Base-by-base conservation (phyloP, 805 yeast genomes). In the Dipodascus geniculatus region DNA sequence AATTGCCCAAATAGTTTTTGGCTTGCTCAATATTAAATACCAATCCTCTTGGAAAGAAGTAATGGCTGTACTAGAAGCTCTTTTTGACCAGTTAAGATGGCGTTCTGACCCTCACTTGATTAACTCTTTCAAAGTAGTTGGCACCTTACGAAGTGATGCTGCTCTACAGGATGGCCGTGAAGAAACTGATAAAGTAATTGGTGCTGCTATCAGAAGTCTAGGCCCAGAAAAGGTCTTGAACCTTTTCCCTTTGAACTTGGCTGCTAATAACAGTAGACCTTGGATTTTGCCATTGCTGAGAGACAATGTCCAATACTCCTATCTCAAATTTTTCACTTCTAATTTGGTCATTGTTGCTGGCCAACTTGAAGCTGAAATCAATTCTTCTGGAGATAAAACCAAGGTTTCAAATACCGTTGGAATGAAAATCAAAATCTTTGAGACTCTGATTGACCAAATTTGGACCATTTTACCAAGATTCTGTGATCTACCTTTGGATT, bases 241-340 rank as follows among this genome's bases (percentile, higher is more conserved):
- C 49, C 72, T 78, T 2, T 74, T 93, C 33, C 98, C 99, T 3
- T 73, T 93, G 63, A 88, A 91, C 64, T 74, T 93, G 61, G 74
- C 75, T 28, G 76, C 77, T 49, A 79, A 83, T 3, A 66, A 58
- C 1, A 97, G 97, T 49, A 80, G 98, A 65, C 97, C 97, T 49
- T 93, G 98, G 97, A 65, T 93, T 61, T 76, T 93, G 58, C 99
- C 99, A 9, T 66, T 93, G 33, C 76, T 93, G 57, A 83, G 97
- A 71, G 97, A 90, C 62, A 82, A 87, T 62, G 85, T 88, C 23
- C 78, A 82, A 61, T 77, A 80, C 61, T 84, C 97, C 1, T 74
- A 76, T 49, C 72, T 93, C 54, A 71, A 76, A 0, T 87, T 75
- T 64, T 93, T 80, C 68, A 75, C 77, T 55, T 68, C 69, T 22